These are phyloP conservation scores for Aspergillus nidulans DNA, from an alignment of 495 filamentous ascomycete genomes.

Conservation along the genomic window DNA sequence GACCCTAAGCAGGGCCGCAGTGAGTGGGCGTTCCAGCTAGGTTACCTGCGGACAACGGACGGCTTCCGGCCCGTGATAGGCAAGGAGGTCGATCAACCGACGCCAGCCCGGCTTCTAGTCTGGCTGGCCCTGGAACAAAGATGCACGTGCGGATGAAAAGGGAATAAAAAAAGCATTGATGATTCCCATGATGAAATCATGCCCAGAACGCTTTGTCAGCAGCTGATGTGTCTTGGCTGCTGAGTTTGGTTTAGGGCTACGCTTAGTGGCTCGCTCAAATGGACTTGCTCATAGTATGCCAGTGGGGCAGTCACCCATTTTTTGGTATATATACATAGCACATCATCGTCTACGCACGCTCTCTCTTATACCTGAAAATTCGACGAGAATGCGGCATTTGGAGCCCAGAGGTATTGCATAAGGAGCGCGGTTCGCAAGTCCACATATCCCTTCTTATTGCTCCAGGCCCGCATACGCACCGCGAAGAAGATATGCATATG, in stretches of 20 bases:
- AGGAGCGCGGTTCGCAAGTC: neutral
- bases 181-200: neutral
- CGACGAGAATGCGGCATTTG: neutral
- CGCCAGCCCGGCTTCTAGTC: no score
- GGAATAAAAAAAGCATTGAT: neutral
- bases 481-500: neutral
- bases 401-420: neutral
- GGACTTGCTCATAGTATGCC: neutral
- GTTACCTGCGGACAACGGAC: no score
- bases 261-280: neutral
- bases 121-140: no score
- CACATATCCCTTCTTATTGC: neutral
- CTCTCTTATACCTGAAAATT: neutral
- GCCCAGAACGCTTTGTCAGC: neutral
- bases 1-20: no score
- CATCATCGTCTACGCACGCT: neutral
- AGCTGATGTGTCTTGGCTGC: slow-evolving; percentile 5
- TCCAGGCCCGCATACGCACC: neutral
- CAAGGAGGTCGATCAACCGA: no score
- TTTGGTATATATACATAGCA: neutral
- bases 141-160: neutral
- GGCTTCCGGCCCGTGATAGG: no score
- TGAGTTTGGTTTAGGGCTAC: neutral
- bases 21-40: no score
- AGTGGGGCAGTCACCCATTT: neutral